A percentile compares a stretch with the other conserved stretches of the same genome.
phyloP scores from a whole-genome alignment of 192 early-diverging fungal species.

The Glomus cerebriforme region DNA sequence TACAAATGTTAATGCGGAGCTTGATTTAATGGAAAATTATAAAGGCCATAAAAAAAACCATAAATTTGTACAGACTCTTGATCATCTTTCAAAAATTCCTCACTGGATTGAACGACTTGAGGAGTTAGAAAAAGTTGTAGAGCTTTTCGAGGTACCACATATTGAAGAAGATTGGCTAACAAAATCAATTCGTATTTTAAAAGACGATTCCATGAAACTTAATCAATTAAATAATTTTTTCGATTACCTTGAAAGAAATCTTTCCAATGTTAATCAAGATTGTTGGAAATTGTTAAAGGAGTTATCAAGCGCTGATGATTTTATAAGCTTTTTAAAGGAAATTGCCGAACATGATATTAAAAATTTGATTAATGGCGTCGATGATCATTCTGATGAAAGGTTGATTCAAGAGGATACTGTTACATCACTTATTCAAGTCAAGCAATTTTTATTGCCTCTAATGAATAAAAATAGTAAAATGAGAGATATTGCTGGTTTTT shows the following conservation, averaged over 20 bases:
- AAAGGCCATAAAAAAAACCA: too few relatives aligned
- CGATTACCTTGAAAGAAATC: neutral
- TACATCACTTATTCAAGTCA: conserved; percentile 28
- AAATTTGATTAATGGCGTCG: conserved; percentile 36
- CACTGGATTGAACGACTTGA: neutral
- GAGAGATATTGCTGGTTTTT: neutral
- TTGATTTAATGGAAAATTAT: conserved; percentile 3
- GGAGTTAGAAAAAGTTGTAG: neutral
- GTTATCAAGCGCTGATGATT: neutral
- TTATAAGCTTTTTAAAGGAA: neutral
- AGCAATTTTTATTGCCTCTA: conserved; percentile 19
- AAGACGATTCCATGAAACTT: neutral
- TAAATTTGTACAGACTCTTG: neutral
- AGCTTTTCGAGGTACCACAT: neutral
- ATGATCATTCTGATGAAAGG: conserved; percentile 34
- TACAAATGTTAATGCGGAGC: neutral
- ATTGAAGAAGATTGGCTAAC: conserved; percentile 1
- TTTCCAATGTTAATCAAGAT: neutral
- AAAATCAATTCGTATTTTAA: neutral
- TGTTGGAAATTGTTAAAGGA: conserved; percentile 2
- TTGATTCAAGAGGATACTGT: conserved; percentile 32
- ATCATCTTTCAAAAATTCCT: neutral
- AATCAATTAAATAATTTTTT: neutral
- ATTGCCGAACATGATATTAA: conserved; percentile 28
- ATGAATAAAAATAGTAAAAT: neutral